These are phyloP conservation scores for Chytriomyces sp. DNA, from an alignment of 192 early-diverging fungal species.

Conservation along the genomic window DNA sequence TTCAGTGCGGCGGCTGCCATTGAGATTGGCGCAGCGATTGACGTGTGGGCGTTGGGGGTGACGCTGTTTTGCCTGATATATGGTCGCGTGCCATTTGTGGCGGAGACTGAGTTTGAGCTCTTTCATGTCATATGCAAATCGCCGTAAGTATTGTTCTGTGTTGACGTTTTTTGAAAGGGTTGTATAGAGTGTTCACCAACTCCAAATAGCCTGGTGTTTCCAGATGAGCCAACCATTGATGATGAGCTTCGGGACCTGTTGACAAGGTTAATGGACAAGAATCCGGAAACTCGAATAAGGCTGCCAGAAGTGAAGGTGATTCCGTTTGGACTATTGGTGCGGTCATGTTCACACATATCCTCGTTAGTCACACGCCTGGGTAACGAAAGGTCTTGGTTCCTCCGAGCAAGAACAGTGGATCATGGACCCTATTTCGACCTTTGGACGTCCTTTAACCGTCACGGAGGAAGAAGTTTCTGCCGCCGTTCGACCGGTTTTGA, in stretches of 20 bases:
- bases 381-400: constrained; percentile 67
- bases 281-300: constrained; percentile 79
- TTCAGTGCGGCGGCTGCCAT: background rate
- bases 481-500: constrained; percentile 58
- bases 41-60: constrained; percentile 97
- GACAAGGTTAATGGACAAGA: constrained; percentile 77
- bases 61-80: constrained; percentile 93
- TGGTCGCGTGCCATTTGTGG: constrained; percentile 90
- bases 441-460: constrained; percentile 65
- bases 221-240: constrained; percentile 53
- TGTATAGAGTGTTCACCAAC: background rate
- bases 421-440: constrained; percentile 65
- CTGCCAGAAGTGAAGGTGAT: constrained; percentile 82
- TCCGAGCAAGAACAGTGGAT: constrained; percentile 69
- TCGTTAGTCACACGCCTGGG: constrained; percentile 79
- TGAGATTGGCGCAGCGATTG: constrained; percentile 76
- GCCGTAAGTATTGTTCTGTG: constrained; percentile 56
- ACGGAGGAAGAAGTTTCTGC: constrained; percentile 78
- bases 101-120: constrained; percentile 93
- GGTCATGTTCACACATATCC: constrained; percentile 4
- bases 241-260: constrained; percentile 74
- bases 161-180: constrained; percentile 14
- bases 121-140: constrained; percentile 86
- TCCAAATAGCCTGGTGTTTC: constrained; percentile 44
- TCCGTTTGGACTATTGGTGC: constrained; percentile 19